Evolutionary conservation across 192 early-diverging fungal species (phyloP).

Genomic region (Powellomyces hirtus): DNA sequence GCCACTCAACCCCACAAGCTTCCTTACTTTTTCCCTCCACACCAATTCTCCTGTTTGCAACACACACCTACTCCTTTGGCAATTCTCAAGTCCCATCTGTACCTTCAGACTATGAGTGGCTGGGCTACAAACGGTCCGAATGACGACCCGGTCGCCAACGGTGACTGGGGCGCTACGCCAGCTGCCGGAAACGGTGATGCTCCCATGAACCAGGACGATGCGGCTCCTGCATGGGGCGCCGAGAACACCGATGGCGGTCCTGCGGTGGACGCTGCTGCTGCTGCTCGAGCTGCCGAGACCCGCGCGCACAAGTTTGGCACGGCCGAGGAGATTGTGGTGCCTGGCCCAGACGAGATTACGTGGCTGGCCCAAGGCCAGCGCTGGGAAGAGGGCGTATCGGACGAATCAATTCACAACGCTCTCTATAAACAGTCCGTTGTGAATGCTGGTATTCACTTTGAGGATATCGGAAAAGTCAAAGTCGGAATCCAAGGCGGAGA

Average conservation of each 20-base stretch:
- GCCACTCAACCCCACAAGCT: too few relatives aligned
- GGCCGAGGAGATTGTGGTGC: background rate
- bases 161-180: background rate
- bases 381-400: constrained; percentile 29
- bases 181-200: background rate
- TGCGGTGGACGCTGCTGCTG: background rate
- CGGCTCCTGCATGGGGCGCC: background rate
- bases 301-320: constrained; percentile 23
- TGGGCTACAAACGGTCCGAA: too few relatives aligned
- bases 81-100: too few relatives aligned
- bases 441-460: constrained; percentile 89
- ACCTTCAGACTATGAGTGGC: too few relatives aligned
- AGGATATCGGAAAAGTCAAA: constrained; percentile 86
- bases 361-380: constrained; percentile 17
- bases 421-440: constrained; percentile 11
- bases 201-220: background rate
- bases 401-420: constrained; percentile 13
- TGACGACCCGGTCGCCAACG: background rate
- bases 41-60: too few relatives aligned
- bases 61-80: too few relatives aligned
- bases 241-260: background rate
- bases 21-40: too few relatives aligned
- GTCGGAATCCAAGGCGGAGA: constrained; percentile 64
- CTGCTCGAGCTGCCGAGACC: background rate
- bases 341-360: background rate